phyloP scores from a whole-genome alignment of 768 basidiomycete genomes.

The Mycena epipterygia region DNA sequence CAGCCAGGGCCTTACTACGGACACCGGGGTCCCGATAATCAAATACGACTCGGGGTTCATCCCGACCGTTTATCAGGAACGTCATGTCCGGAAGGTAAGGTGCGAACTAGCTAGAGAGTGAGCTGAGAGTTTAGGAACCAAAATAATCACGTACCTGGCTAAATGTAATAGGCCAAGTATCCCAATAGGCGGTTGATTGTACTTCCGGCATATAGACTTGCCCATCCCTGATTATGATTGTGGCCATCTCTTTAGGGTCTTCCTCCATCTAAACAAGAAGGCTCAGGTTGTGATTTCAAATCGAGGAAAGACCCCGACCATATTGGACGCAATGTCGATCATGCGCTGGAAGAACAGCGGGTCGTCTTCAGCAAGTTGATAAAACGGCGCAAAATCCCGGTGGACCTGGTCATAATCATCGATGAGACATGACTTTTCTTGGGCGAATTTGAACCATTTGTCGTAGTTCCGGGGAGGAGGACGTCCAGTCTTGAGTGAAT shows the following conservation, averaged over 20 bases:
- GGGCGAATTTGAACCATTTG: slow-evolving; percentile 24
- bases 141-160: not conserved
- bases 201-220: not conserved
- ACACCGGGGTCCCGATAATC: slow-evolving; percentile 15
- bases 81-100: slow-evolving; percentile 19
- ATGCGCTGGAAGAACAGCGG: slow-evolving; percentile 10
- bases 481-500: slow-evolving; percentile 12
- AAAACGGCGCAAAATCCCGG: slow-evolving; percentile 22
- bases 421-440: slow-evolving; percentile 25
- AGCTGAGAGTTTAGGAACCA: not conserved
- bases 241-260: not conserved
- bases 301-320: not conserved
- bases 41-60: slow-evolving; percentile 24
- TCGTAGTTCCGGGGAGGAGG: slow-evolving; percentile 24
- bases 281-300: not conserved
- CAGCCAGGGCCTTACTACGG: not conserved
- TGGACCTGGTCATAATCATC: slow-evolving; percentile 27
- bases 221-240: not conserved
- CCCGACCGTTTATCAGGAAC: slow-evolving; percentile 20
- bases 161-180: slow-evolving; percentile 14
- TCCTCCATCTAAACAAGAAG: not conserved
- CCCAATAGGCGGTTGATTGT: not conserved
- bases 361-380: slow-evolving; percentile 20
- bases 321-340: not conserved
- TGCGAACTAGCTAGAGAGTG: slow-evolving; percentile 5